A percentile compares a stretch with the other conserved stretches of the same genome.
These are phyloP conservation scores for Durio zibethinus DNA, from an alignment of 345 rosid species.

Conservation along the genomic window DNA sequence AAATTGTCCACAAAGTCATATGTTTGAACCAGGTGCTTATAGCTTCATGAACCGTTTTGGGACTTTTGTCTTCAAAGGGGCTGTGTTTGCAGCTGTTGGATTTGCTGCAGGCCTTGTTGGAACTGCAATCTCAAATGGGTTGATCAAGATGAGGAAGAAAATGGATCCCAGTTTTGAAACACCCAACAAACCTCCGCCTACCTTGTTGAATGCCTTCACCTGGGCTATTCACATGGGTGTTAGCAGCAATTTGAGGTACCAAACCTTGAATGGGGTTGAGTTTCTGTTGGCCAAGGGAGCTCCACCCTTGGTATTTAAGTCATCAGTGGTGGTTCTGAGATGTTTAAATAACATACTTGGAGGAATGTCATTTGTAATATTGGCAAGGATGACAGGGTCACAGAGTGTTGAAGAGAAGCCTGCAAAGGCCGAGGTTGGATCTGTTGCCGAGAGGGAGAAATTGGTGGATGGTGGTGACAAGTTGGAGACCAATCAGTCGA, in stretches of 20 bases:
- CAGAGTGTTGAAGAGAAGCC: slow-evolving; percentile 47
- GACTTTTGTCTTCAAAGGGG: slow-evolving; percentile 77
- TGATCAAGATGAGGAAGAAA: slow-evolving; percentile 85
- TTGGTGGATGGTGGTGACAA: slow-evolving; percentile 25
- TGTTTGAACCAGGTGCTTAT: slow-evolving; percentile 82
- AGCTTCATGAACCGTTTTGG: slow-evolving; percentile 54
- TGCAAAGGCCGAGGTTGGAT: slow-evolving; percentile 11
- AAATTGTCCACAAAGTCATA: slow-evolving; percentile 76
- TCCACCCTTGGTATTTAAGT: slow-evolving; percentile 67
- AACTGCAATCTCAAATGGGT: slow-evolving; percentile 72
- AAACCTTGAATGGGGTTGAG: slow-evolving; percentile 80
- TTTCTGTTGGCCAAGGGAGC: slow-evolving; percentile 58
- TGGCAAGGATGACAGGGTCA: slow-evolving; percentile 94
- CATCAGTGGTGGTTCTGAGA: slow-evolving; percentile 76
- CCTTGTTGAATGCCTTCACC: slow-evolving; percentile 70
- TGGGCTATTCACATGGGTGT: slow-evolving; percentile 96
- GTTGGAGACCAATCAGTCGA: slow-evolving; percentile 19
- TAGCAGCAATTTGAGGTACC: slow-evolving; percentile 90
- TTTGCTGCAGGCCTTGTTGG: slow-evolving; percentile 93
- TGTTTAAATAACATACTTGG: slow-evolving; percentile 79
- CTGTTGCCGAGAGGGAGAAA: slow-evolving; percentile 34
- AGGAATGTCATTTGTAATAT: slow-evolving; percentile 82
- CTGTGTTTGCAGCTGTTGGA: slow-evolving; percentile 82
- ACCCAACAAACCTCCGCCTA: slow-evolving; percentile 88
- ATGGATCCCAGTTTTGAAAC: slow-evolving; percentile 90